Evolutionary conservation across 2,329 filamentous ascomycete species (phyloP), one percentile per base, ranked within the genome.

Genomic region (Fusarium sp.): DNA sequence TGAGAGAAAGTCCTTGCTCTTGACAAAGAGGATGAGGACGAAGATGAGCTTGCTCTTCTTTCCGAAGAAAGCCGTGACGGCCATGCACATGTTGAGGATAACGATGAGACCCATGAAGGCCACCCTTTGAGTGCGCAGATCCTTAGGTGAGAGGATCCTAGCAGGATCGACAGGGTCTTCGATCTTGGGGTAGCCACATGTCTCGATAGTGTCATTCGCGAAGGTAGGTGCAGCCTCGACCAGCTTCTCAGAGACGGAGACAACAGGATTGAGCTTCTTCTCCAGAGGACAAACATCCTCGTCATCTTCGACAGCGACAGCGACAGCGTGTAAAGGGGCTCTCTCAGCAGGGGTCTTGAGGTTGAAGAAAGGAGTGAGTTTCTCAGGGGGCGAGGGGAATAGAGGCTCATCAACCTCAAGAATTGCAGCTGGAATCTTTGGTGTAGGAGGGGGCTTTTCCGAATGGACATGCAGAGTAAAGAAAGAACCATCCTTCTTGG

Each of bases 1-100:
- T 0, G 69, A 72, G 1, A 71, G 19, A 6, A 71, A 71, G 9
- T 71, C 69, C 19, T 72, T 71, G 50, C 69, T 72, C 43, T 71
- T 71, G 52, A 72, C 58, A 17, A 71, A 71, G 0, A 71, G 17
- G 5, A 71, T 54, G 4, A 49, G 15, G 5, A 68, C 7, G 0
- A 71, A 66, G 35, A 62, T 62, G 5, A 72, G 28, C 33, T 72
- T 71, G 30, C 56, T 60, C 37, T 56, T 72, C 43, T 48, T 66
- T 1, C 69, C 69, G 7, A 70, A 70, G 20, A 71, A 53, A 1
- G 69, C 57, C 2, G 55, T 45, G 15, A 65, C 46, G 0, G 52
- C 55, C 69, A 71, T 71, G 48, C 53, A 39, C 4, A 71, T 48
- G 30, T 71, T 70, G 41, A 71, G 26, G 0, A 71, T n/a, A 1